Evolutionary conservation across 768 basidiomycete species (phyloP).

Genomic region (Pleurotus sapidus): DNA sequence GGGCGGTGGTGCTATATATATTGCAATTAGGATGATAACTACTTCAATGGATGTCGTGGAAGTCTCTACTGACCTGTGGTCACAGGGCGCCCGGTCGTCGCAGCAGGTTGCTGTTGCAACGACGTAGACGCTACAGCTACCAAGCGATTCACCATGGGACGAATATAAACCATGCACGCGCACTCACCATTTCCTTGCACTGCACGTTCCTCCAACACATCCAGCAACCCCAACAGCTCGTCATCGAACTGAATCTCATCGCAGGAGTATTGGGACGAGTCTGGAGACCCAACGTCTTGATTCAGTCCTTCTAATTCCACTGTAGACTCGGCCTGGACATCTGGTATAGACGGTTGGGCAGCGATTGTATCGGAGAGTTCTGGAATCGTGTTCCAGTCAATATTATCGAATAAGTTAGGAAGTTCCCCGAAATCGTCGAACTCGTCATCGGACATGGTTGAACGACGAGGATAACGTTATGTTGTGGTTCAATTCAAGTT

Average conservation of each 20-base stretch:
- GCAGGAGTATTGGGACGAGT: conserved; percentile 20
- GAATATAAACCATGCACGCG: background rate
- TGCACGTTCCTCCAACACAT: conserved; percentile 40
- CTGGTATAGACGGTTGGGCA: background rate
- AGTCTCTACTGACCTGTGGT: background rate
- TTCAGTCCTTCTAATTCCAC: no score
- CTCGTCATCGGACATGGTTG: conserved; percentile 35
- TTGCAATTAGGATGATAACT: background rate
- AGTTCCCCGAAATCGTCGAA: conserved; percentile 43
- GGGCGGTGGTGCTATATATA: no score
- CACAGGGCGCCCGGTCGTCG: background rate
- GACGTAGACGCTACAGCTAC: background rate
- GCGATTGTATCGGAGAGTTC: background rate
- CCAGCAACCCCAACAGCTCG: conserved; percentile 39
- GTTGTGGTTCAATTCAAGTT: background rate
- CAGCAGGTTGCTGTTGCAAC: background rate
- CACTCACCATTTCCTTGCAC: conserved; percentile 6
- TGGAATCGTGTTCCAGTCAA: conserved; percentile 36
- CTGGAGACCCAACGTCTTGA: conserved; percentile 11
- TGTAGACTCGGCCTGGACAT: conserved; percentile 11
- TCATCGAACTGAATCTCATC: conserved; percentile 30
- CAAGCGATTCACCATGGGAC: background rate
- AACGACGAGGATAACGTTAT: background rate
- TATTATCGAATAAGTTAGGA: conserved; percentile 53
- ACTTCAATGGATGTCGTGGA: background rate